Evolutionary conservation across 2,329 filamentous ascomycete genomes (phyloP), one percentile per base, ranked within the genome.

Genomic region (Corynespora cassiicola): DNA sequence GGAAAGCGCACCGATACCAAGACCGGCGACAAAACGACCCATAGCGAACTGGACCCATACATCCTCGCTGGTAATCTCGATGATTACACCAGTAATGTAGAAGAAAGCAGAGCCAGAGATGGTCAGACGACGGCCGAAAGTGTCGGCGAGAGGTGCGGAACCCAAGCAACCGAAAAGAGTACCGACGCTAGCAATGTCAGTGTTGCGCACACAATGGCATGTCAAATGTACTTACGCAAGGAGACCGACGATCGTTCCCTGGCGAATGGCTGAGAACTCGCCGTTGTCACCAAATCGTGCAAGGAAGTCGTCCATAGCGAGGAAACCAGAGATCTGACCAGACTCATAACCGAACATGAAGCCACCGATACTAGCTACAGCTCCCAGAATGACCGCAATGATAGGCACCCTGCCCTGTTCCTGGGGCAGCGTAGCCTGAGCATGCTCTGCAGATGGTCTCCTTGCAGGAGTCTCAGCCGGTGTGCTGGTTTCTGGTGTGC

Each of bases 81-180:
- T 79, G 28, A 84, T 69, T 26, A 82, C 85, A 41, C 84, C 84
- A 28, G 85, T 66, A 45, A 78, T 81, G 52, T 84, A 82, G 68
- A 84, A 81, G 47, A 85, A 73, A 29, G 81, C 78, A 23, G 81
- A 79, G 24, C 72, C 64, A 11, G 81, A 82, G 51, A 87, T 87
- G 15, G 80, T 79, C 7, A 79, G 67, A 26, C 79, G 77, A 8
- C 84, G 80, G 25, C 84, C 84, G 38, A 85, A 72, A 2, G 65
- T 68, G 46, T 87, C 84, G 30, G 82, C 80, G 24, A 87, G 70
- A 26, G 79, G 81, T 12, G 82, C 73, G 15, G 71, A 71, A 31
- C 68, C 63, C 6, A 90, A 73, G 10, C 86, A 80, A 25, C 87
- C 87, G 45, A 89, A 81, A 61, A 90, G 88, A 10, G 86, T 90